Evolutionary conservation across 192 early-diverging fungal species (phyloP), one percentile per base, ranked within the genome.

Genomic region (Pilaira anomala): DNA sequence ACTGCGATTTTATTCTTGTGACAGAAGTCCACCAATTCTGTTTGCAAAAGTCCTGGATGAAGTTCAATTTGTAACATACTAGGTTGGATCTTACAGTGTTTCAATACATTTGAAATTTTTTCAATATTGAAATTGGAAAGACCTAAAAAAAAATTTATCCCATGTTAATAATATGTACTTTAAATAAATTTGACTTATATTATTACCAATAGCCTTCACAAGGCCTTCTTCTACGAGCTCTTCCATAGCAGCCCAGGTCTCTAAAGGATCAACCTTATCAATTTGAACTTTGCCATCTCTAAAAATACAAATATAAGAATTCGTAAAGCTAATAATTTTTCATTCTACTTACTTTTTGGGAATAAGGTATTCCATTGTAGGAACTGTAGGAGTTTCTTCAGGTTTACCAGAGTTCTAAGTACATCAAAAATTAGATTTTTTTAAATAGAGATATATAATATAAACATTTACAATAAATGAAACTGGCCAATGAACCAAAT

Each of bases 401-500:
- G 69, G 69, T 40, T 46, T 26, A 16, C 48, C 48, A 14, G 41
- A 39, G 9, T 62, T 56, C 69, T 63, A 60, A 25, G 33, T 24
- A 13, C 13, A 39, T 48, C 16, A n/a, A 8, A 26, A 7, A 24
- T 41, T 42, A 64, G 16, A 8, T 44, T 56, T 14, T 36, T 7
- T 12, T 25, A 13, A 40, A 24, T 14, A 21, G 36, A 18, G 25
- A 55, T 14, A 14, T n/a, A 29, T 29, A 7, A 16, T 9, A 42
- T 48, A 52, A 39, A 18, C 19, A 48, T 60, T 54, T 65, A 71
- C 69, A 19, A 9, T 39, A 46, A 88, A 78, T 2, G 90, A 79
- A 26, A 83, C 66, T 0, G 93, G 93, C 90, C 88, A 95, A 79
- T 95, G 93, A 63, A 94, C 79, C 28, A 95, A 77, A 65, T 92